Evolutionary conservation across 31 red algal species (phyloP), one percentile per base, ranked within the genome.

Genomic region (Odonthalia washingtoniensis): DNA sequence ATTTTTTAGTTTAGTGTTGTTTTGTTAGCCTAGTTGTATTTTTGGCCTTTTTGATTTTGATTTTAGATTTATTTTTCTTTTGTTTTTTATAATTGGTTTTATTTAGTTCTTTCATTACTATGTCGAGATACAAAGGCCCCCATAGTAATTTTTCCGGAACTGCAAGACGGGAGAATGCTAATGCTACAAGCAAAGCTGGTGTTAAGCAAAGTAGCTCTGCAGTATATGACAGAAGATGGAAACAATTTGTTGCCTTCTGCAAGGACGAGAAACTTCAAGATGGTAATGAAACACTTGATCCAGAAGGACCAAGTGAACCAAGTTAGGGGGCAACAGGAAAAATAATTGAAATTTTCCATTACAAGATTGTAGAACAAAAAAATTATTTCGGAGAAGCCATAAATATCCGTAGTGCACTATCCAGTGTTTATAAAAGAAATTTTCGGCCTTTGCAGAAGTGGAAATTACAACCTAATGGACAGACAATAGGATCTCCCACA

Each of bases 401-500:
- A 27, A 83, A 83, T 38, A 83, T 83, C 26, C 65, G 60, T 17
- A 0, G 32, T 26, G 52, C 60, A 31, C 38, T 83, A 0, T 49
- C 79, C 27, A 83, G 61, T 83, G 62, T 83, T 69, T 83, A 83
- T 38, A 83, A 69, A 35, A 0, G 60, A 21, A 31, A 69, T 30
- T 83, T 83, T 83, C 17, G 34, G 34, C 35, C 0, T n/a, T 17
- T 37, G 21, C 0, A 61, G 16, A 42, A 68, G 42, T 83, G 79
- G 79, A 83, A 0, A 39, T 30, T 42, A 30, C 21, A 36, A 21
- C 18, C n/a, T n/a, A 61, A 0, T 41, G 60, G 62, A 41, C 31
- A 0, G 17, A 83, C 60, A 1, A 37, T 67, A 39, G 61, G 0
- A 68, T 1, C 0, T 36, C 79, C 79, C 0, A 42, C 68, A 30